Percentiles rank a stretch among this genome's conserved stretches.
Conservation (phyloP, 116 monocot species). For the Dioscorea cayenensis region DNA sequence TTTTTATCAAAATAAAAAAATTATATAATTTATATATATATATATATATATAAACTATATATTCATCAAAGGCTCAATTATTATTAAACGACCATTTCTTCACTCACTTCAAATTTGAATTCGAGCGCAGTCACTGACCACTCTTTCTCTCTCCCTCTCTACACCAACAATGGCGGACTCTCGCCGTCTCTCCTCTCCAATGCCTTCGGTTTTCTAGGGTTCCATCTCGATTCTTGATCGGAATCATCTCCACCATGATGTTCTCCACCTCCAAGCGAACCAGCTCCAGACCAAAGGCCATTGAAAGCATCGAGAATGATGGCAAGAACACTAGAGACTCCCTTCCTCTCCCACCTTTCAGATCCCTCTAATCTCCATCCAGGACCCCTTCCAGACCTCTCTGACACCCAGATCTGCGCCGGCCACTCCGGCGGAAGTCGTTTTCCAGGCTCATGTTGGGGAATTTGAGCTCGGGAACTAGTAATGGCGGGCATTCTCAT, state of each 20-base stretch:
- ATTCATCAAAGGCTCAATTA: too few species aligned
- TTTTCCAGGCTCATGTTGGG: conserved; percentile 13
- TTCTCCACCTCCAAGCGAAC: not conserved
- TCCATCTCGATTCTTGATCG: not conserved
- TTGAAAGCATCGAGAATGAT: conserved; percentile 40
- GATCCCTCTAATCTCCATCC: conserved; percentile 45
- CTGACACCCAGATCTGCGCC: conserved; percentile 31
- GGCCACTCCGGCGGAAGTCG: conserved; percentile 19
- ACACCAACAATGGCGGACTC: not conserved
- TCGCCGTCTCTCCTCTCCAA: not conserved
- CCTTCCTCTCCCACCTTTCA: conserved; percentile 12
- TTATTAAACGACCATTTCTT: too few species aligned
- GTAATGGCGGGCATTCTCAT: not conserved
- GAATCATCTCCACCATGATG: not conserved
- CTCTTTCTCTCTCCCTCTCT: not conserved
- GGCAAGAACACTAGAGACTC: conserved; percentile 3
- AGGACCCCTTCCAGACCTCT: conserved; percentile 24
- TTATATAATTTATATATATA: too few species aligned
- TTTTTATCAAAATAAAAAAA: too few species aligned
- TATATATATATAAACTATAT: too few species aligned
- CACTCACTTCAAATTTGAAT: not conserved
- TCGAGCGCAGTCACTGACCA: not conserved
- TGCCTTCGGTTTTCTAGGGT: not conserved
- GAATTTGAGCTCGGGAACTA: not conserved
- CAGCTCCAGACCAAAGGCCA: conserved; percentile 2